Evolutionary conservation across 176 grass and related monocot species (phyloP).

Genomic region (Eleusine indica): DNA sequence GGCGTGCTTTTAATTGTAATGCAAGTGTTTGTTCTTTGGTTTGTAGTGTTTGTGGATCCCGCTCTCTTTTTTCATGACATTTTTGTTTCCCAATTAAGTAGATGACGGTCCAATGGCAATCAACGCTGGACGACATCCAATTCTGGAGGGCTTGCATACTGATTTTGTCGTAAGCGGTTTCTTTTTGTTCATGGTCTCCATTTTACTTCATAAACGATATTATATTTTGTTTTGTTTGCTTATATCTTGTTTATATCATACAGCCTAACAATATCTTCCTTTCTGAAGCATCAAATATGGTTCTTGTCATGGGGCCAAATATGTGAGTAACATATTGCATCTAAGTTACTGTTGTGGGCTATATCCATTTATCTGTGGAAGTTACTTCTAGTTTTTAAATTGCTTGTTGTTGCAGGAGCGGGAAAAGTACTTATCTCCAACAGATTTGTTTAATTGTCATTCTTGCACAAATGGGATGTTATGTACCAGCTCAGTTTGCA

Average conservation of each 20-base stretch:
- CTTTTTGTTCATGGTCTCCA: constrained; percentile 26
- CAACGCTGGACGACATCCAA: constrained; percentile 90
- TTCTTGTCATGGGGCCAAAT: constrained; percentile 94
- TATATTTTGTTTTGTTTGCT: constrained; percentile 22
- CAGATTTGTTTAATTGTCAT: constrained; percentile 94
- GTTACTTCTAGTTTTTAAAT: constrained; percentile 26
- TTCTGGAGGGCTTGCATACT: constrained; percentile 78
- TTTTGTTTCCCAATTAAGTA: constrained; percentile 39
- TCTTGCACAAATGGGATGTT: constrained; percentile 95
- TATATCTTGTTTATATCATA: constrained; percentile 34
- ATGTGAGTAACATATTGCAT: constrained; percentile 65
- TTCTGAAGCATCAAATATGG: constrained; percentile 98
- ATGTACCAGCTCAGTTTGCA: constrained; percentile 93
- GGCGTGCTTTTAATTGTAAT: constrained; percentile 9
- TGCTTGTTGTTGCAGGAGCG: constrained; percentile 71
- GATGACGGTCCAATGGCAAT: constrained; percentile 96
- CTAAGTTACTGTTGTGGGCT: constrained; percentile 6
- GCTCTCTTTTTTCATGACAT: constrained; percentile 24
- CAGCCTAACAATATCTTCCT: constrained; percentile 94
- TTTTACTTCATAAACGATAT: constrained; percentile 36
- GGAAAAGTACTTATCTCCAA: constrained; percentile 99
- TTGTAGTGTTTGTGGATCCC: background rate
- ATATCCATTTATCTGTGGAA: constrained; percentile 41
- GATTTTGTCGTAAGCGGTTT: constrained; percentile 75
- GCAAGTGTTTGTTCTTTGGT: constrained; percentile 1